phyloP scores from a whole-genome alignment of 208 protist species.

The Kentomonas sorsogonicus region DNA sequence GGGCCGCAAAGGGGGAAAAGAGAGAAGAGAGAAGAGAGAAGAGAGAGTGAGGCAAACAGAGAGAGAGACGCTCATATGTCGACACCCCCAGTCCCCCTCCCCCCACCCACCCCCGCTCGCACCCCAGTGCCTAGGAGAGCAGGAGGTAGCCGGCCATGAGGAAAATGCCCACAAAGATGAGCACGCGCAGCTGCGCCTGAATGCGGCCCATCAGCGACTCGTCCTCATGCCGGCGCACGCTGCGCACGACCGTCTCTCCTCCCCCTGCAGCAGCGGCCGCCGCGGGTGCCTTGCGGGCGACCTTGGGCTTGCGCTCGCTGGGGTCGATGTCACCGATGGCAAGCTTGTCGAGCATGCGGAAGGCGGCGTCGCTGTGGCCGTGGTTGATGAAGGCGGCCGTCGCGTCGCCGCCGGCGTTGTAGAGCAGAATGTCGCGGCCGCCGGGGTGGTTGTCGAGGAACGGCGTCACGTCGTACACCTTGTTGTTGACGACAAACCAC shows the following conservation, averaged over 20 bases:
- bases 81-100: too few species aligned
- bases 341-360: constrained; percentile 52
- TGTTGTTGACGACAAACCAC: constrained; percentile 83
- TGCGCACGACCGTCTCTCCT: constrained; percentile 4
- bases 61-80: background rate
- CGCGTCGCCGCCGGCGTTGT: constrained; percentile 61
- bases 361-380: constrained; percentile 48
- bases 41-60: constrained; percentile 4
- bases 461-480: constrained; percentile 73
- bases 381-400: constrained; percentile 66
- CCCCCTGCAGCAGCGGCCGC: background rate
- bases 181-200: constrained; percentile 39
- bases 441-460: constrained; percentile 81
- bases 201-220: constrained; percentile 46
- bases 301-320: constrained; percentile 21
- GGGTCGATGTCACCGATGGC: constrained; percentile 45
- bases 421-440: constrained; percentile 66
- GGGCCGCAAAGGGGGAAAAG: background rate
- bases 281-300: constrained; percentile 19
- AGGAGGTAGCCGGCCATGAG: constrained; percentile 40
- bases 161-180: constrained; percentile 34
- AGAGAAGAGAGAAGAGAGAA: constrained; percentile 2
- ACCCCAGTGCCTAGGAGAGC: constrained; percentile 32
- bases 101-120: too few species aligned
- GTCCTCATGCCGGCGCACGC: constrained; percentile 11